Evolutionary conservation across 108 stramenopile species (phyloP).

Genomic region (Conticribra guillardii): DNA sequence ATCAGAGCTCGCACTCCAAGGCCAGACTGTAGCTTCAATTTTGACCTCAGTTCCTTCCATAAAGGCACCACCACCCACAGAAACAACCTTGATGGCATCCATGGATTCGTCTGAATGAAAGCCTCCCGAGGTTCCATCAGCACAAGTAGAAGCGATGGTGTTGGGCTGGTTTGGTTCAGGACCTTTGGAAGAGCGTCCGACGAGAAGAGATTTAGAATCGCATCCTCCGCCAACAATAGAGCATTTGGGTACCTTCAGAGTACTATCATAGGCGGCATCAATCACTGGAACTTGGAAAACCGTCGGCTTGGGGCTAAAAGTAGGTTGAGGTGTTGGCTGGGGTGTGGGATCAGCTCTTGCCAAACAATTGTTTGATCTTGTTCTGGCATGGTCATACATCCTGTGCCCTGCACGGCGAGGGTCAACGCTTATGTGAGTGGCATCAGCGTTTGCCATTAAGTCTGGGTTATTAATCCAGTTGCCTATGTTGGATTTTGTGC

Average conservation of each 20-base stretch:
- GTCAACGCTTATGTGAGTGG: constrained; percentile 1
- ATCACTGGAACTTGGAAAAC: background rate
- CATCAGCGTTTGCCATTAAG: constrained; percentile 10
- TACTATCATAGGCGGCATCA: background rate
- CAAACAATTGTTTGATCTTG: background rate
- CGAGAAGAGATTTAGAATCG: background rate
- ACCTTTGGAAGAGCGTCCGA: background rate
- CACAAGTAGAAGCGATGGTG: constrained; percentile 4
- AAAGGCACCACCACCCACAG: background rate
- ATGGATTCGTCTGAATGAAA: constrained; percentile 7
- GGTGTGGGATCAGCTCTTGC: background rate
- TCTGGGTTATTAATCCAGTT: constrained; percentile 19
- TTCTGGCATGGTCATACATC: constrained; percentile 23
- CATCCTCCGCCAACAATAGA: background rate
- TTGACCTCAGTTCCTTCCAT: background rate
- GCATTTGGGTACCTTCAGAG: background rate
- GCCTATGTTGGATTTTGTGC: constrained; percentile 3
- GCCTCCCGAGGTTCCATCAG: constrained; percentile 1
- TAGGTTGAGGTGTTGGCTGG: background rate
- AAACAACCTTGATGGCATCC: constrained; percentile 6
- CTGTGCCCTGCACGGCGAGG: constrained; percentile 5
- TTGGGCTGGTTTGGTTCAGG: constrained; percentile 2
- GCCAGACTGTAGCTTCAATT: constrained; percentile 1
- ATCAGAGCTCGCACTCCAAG: background rate
- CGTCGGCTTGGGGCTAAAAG: background rate